Base-by-base conservation (phyloP, 75 land plant species). In the Pinus tabuliformis region DNA sequence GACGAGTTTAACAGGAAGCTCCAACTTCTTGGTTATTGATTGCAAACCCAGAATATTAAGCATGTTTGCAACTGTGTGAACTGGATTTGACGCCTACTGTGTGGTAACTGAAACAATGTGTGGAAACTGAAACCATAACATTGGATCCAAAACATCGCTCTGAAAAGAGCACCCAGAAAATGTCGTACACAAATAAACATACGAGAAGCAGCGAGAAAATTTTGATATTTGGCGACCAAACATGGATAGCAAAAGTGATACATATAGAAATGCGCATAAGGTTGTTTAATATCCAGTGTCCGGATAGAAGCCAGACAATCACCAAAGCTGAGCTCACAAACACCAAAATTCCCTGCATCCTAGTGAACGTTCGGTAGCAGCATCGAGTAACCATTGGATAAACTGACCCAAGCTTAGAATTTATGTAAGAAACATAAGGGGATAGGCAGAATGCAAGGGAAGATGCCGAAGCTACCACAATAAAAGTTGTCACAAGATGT, bases 141-240 rank as follows among this genome's bases (percentile, higher is more conserved):
- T 96, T 96, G 42, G 89, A 91, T 20, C 97, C 99, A 80, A 96
- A 96, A 59, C 93, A 84, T 57, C 82, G 85, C 86, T 96, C 97
- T 0, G 99, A 96, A 42, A 78, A 95, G 86, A 91, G 92, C 21
- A 92, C 98, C 98, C 98, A 95, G 78, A 92, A 95, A 56, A 92
- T 85, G 78, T 95, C 95, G 70, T 92, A 95, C 21, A 92, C 80
- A 68, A 95, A 95, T 77, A 95, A 68, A 73, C 93, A 90, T 56
- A 80, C 77, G n/a, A 95, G 91, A 4, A 95, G 91, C 85, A 95
- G 61, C 2, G 90, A 83, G 70, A 91, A 92, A 28, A 95, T 83
- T 77, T 92, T 95, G 78, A 92, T 85, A 66, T 95, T 92, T 8
- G 95, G 95, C 16, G 92, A 81, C 37, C 95, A 84, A 22, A 95